A percentile compares a stretch with the other conserved stretches of the same genome.
Conservation (phyloP, 1,284 basidiomycete genomes). For the Ustilago tritici region DNA sequence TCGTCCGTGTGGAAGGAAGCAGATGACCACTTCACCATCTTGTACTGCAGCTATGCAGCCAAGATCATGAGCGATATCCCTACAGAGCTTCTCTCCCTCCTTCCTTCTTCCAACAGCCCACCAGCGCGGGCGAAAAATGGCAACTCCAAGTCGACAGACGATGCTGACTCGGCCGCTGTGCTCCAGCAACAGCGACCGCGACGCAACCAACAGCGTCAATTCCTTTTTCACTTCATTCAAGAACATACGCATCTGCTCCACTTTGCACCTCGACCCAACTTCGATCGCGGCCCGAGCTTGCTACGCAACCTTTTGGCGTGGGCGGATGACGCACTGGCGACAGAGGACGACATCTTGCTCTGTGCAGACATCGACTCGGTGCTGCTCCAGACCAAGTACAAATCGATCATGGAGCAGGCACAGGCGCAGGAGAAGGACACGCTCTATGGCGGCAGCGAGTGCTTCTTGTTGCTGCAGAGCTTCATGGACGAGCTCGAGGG, state of each 20-base stretch:
- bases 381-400: constrained; percentile 53
- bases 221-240: constrained; percentile 55
- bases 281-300: constrained; percentile 44
- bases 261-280: constrained; percentile 50
- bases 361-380: constrained; percentile 53
- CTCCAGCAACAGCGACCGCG: constrained; percentile 22
- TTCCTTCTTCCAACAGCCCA: constrained; percentile 19
- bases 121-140: constrained; percentile 16
- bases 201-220: constrained; percentile 42
- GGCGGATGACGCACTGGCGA: constrained; percentile 35
- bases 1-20: constrained; percentile 53
- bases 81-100: constrained; percentile 39
- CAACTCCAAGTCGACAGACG: constrained; percentile 3
- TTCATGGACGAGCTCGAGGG: constrained; percentile 51
- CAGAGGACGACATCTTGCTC: constrained; percentile 44
- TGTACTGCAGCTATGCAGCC: constrained; percentile 53
- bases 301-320: constrained; percentile 44
- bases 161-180: constrained; percentile 2
- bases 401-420: constrained; percentile 50
- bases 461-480: constrained; percentile 45
- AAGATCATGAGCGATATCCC: constrained; percentile 56
- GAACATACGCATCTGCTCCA: constrained; percentile 51
- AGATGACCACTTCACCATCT: constrained; percentile 48
- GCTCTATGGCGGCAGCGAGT: constrained; percentile 42
- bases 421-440: constrained; percentile 48